Evolutionary conservation across 2,329 filamentous ascomycete genomes (phyloP).

Genomic region (Alternaria sp.): DNA sequence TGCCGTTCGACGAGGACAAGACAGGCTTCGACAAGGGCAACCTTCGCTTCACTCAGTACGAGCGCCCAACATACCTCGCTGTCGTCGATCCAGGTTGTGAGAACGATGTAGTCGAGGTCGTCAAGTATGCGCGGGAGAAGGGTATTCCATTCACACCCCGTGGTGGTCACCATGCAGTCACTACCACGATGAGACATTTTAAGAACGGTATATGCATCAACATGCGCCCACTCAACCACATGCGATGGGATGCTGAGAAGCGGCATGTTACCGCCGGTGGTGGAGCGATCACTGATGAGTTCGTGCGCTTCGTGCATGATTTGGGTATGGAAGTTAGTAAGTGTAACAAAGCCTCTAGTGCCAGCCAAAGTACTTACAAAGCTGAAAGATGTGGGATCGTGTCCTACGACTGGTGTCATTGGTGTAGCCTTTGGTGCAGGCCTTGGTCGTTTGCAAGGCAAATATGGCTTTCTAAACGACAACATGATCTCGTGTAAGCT

Average conservation of each 20-base stretch:
- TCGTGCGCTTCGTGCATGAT: constrained; percentile 3
- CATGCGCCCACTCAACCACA: constrained; percentile 6
- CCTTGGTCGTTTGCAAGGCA: constrained; percentile 7
- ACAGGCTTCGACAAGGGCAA: constrained; percentile 2
- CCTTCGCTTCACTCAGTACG: constrained; percentile 10
- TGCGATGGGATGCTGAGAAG: constrained; percentile 2
- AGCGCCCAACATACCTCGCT: constrained; percentile 6
- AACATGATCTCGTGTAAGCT: constrained; percentile 9
- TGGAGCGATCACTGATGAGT: constrained; percentile 6
- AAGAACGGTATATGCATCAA: constrained; percentile 10
- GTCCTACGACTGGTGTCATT: constrained; percentile 10
- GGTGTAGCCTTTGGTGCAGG: constrained; percentile 8
- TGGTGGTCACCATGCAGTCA: constrained; percentile 7
- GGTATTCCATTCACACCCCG: constrained; percentile 9
- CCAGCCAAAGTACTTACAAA: neutral
- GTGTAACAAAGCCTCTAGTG: too few relatives aligned
- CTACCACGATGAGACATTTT: constrained; percentile 3
- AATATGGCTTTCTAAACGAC: constrained; percentile 9
- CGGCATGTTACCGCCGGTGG: neutral
- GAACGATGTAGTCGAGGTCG: neutral
- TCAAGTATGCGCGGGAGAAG: constrained; percentile 7
- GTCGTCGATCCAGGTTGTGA: constrained; percentile 4
- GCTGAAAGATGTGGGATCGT: constrained; percentile 1
- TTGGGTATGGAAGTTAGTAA: constrained; percentile 13
- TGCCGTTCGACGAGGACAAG: neutral